Evolutionary conservation across 1,284 basidiomycete genomes (phyloP), one percentile per base, ranked within the genome.

Genomic region (Rhodotorula sp.): DNA sequence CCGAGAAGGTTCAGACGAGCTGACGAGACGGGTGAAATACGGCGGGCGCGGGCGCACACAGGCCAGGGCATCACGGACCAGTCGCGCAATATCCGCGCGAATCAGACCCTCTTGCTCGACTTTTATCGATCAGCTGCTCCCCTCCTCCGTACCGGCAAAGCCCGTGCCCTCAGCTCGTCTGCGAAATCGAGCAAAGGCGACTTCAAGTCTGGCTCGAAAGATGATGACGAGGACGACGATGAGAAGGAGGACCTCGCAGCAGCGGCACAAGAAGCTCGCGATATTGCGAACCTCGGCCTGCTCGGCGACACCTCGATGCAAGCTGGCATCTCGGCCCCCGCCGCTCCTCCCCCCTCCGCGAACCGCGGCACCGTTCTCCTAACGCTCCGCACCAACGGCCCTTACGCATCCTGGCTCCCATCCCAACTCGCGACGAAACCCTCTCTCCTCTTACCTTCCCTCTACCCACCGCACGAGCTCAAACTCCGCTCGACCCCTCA

Each of bases 11-110:
- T 3, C n/a, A 46, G 29, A 5, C 1, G 44, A 60, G 45, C 29
- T 48, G 30, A 22, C 60, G 48, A 12, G 20, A 4, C 17, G 20
- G 17, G 20, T 37, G 18, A 37, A 26, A 30, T 4, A 33, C 54
- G 24, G 2, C 24, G 7, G 24, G 4, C 24, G 3, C 2, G 2
- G 17, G 10, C n/a, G 14, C 42, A 1, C 29, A n/a, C 71, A 94
- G 93, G 93, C 44, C 91, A 90, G 75, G 93, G 95, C 1, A 95
- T 98, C 75, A 88, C 91, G 57, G 93, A 99, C 79, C 93, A 95
- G 82, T 89, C 94, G 77, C 87, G 95, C 64, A 99, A 98, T 81
- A 90, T 99, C 68, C 83, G 91, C 20, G 88, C 90, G 17, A 98
- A 99, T 80, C 95, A 99, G 79, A 79, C 89, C 29, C 84, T 97